These are phyloP conservation scores for Thielaviopsis populi DNA, from an alignment of 2,329 filamentous ascomycete species.

Conservation along the genomic window DNA sequence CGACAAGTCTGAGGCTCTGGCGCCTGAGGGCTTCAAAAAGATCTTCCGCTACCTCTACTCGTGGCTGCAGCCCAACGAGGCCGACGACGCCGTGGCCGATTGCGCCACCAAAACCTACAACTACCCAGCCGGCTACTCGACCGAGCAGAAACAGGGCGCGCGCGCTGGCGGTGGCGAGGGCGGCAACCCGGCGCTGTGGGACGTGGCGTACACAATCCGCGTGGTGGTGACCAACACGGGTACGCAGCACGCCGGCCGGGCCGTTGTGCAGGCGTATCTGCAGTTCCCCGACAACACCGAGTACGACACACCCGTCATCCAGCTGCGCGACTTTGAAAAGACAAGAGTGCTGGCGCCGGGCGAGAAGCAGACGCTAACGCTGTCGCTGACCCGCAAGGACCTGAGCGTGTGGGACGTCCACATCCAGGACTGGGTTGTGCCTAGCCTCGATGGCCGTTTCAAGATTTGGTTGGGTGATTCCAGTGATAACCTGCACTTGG, in stretches of 20 bases:
- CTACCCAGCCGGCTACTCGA: slow-evolving; percentile 53
- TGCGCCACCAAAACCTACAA: slow-evolving; percentile 32
- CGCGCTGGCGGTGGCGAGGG: slow-evolving; percentile 54
- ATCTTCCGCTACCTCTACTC: slow-evolving; percentile 56
- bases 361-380: slow-evolving; percentile 36
- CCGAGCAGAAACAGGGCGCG: slow-evolving; percentile 29
- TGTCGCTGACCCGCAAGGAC: slow-evolving; percentile 51
- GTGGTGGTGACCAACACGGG: slow-evolving; percentile 41
- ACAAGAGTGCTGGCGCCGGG: slow-evolving; percentile 38
- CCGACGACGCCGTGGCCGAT: slow-evolving; percentile 28
- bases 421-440: slow-evolving; percentile 52
- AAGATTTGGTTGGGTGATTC: slow-evolving; percentile 28
- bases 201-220: slow-evolving; percentile 29
- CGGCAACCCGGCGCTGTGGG: slow-evolving; percentile 52
- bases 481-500: slow-evolving; percentile 24
- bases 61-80: slow-evolving; percentile 36
- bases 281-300: slow-evolving; percentile 26
- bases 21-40: slow-evolving; percentile 42
- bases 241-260: slow-evolving; percentile 28
- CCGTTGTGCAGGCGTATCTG: slow-evolving; percentile 33
- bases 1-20: slow-evolving; percentile 38
- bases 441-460: slow-evolving; percentile 25
- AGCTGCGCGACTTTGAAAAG: slow-evolving; percentile 63
- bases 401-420: slow-evolving; percentile 57
- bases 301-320: slow-evolving; percentile 49